phyloP scores from a whole-genome alignment of 2,329 filamentous ascomycete genomes.

The Pseudogymnoascus sp. region DNA sequence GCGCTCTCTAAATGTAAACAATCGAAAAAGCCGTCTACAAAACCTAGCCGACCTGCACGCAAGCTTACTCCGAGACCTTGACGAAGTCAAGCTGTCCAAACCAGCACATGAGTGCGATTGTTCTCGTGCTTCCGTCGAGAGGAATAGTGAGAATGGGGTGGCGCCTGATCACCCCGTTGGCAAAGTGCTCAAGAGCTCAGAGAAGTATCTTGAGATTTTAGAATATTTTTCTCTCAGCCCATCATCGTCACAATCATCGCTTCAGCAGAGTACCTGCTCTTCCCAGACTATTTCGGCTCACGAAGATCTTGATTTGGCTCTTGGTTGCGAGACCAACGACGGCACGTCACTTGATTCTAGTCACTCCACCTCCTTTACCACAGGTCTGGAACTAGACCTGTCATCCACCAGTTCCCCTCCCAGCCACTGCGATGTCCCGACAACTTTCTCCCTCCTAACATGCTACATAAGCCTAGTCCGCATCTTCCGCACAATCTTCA shows the following conservation, averaged over 20 bases:
- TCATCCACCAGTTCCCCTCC: too few relatives aligned
- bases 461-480: conserved; percentile 5
- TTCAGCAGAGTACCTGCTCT: not conserved
- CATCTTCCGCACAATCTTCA: conserved; percentile 2
- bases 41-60: not conserved
- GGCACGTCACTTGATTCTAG: not conserved
- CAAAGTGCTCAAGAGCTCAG: not conserved
- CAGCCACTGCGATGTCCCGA: not conserved
- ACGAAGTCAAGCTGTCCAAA: conserved; percentile 3
- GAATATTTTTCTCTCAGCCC: not conserved
- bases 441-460: not conserved
- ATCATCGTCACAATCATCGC: not conserved
- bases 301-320: not conserved
- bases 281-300: not conserved
- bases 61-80: not conserved
- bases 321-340: not conserved
- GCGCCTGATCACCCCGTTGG: not conserved
- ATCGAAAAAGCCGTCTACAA: not conserved
- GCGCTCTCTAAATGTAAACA: not conserved
- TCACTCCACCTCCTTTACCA: not conserved
- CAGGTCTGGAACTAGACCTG: too few relatives aligned
- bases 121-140: not conserved
- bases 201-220: not conserved
- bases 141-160: not conserved
- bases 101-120: not conserved